Conservation (phyloP, 106 monocot species). For the Acanthochlamys bracteata region DNA sequence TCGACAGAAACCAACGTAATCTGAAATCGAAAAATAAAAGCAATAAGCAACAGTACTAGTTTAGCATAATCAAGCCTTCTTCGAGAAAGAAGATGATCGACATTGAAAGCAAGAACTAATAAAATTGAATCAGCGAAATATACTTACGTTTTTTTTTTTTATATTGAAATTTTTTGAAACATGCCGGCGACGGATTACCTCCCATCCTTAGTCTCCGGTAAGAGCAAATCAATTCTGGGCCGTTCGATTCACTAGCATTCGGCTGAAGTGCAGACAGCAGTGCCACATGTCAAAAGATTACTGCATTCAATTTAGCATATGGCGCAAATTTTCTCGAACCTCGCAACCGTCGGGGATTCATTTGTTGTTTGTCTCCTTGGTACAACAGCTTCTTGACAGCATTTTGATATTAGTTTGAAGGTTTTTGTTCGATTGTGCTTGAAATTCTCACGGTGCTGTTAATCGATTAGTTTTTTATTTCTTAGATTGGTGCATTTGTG, state of each 20-base stretch:
- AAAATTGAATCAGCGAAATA: no score
- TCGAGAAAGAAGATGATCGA: no score
- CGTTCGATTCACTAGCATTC: not conserved
- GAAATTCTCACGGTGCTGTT: not conserved
- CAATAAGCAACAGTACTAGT: no score
- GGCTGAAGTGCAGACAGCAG: conserved; percentile 4
- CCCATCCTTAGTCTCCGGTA: conserved; percentile 35
- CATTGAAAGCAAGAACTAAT: no score
- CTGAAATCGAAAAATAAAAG: no score
- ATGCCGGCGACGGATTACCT: conserved; percentile 48
- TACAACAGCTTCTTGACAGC: conserved; percentile 37
- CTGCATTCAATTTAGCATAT: conserved; percentile 48
- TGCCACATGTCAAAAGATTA: conserved; percentile 25
- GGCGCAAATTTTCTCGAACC: conserved; percentile 42
- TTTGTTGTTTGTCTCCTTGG: conserved; percentile 51
- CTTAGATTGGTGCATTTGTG: conserved; percentile 54
- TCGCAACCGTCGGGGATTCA: conserved; percentile 17
- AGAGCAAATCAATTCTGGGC: conserved; percentile 17
- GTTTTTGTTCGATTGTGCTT: conserved; percentile 39
- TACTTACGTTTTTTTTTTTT: no score
- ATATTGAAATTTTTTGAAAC: no score
- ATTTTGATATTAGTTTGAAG: conserved; percentile 47
- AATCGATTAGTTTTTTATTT: conserved; percentile 45
- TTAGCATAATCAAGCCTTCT: no score
- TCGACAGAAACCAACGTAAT: no score